phyloP scores from a whole-genome alignment of 108 stramenopile genomes.

The Nitzschia sp. region DNA sequence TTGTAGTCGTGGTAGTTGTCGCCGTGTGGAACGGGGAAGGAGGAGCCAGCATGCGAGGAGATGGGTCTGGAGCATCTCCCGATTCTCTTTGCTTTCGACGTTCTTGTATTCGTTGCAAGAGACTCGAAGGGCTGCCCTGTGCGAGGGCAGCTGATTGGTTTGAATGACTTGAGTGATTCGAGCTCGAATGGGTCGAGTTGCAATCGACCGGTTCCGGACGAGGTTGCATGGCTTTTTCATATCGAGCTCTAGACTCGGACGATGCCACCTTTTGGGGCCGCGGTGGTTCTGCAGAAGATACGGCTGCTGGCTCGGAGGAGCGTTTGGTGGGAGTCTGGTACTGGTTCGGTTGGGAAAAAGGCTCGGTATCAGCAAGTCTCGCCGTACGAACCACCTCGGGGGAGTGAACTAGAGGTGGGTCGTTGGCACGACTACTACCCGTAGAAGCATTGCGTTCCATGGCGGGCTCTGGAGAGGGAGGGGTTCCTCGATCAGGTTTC shows the following conservation, averaged over 20 bases:
- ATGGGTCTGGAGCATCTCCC: not conserved
- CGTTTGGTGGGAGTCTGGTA: constrained; percentile 20
- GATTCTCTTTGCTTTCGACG: constrained; percentile 13
- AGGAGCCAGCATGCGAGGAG: not conserved
- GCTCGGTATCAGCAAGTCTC: not conserved
- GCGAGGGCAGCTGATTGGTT: not conserved
- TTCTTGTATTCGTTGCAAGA: constrained; percentile 18
- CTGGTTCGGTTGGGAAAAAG: not conserved
- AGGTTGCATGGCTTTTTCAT: constrained; percentile 37
- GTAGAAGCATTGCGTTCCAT: not conserved
- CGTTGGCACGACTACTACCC: not conserved
- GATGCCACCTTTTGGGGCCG: constrained; percentile 31
- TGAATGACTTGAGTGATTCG: too few species aligned
- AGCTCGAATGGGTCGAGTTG: not conserved
- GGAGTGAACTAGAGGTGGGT: not conserved
- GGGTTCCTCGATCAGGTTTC: not conserved
- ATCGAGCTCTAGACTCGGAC: constrained; percentile 31
- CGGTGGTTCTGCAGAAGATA: constrained; percentile 5
- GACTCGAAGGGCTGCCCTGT: not conserved
- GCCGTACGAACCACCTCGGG: constrained; percentile 13
- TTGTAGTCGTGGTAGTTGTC: not conserved
- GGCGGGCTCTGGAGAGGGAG: not conserved
- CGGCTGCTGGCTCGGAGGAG: not conserved
- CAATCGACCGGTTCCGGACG: not conserved
- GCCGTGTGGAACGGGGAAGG: too few species aligned